phyloP scores from a whole-genome alignment of 1,284 basidiomycete genomes.

The Ustilago trichophora region DNA sequence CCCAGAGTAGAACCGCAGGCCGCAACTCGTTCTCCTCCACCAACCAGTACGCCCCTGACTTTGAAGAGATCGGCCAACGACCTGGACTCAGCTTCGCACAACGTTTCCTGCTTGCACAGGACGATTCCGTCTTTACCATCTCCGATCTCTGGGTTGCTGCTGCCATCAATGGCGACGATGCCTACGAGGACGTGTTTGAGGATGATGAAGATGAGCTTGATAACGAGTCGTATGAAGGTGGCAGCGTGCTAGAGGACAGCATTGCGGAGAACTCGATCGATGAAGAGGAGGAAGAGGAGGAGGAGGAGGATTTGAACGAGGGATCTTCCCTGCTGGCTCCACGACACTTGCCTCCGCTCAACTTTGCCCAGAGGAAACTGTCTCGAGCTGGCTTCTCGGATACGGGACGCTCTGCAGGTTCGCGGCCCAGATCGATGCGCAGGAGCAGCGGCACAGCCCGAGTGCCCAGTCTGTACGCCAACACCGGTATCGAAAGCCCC shows the following conservation, averaged over 20 bases:
- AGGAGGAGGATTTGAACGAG: conserved; percentile 21
- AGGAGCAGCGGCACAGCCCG: conserved; percentile 37
- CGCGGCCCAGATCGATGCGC: conserved; percentile 35
- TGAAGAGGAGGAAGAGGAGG: conserved; percentile 40
- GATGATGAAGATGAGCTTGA: conserved; percentile 73
- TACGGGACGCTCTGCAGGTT: conserved; percentile 19
- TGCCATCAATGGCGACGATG: conserved; percentile 85
- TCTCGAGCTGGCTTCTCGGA: conserved; percentile 29
- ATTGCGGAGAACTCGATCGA: conserved; percentile 29
- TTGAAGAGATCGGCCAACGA: conserved; percentile 53
- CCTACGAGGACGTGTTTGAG: conserved; percentile 59
- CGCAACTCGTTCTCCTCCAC: conserved; percentile 32
- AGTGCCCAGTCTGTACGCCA: conserved; percentile 55
- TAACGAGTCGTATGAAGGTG: conserved; percentile 23
- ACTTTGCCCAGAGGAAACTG: conserved; percentile 60
- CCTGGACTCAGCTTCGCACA: conserved; percentile 75
- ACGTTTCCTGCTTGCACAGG: conserved; percentile 74
- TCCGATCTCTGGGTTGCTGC: conserved; percentile 92
- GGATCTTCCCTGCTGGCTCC: conserved; percentile 36
- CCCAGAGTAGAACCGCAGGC: conserved; percentile 21
- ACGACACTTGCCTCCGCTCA: conserved; percentile 55
- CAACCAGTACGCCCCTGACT: conserved; percentile 58
- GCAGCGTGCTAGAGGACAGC: conserved; percentile 61
- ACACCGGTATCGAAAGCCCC: conserved; percentile 52
- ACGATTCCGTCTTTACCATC: conserved; percentile 85